Conservation (phyloP, 2,329 filamentous ascomycete genomes). For the Hypoxylon sp. region DNA sequence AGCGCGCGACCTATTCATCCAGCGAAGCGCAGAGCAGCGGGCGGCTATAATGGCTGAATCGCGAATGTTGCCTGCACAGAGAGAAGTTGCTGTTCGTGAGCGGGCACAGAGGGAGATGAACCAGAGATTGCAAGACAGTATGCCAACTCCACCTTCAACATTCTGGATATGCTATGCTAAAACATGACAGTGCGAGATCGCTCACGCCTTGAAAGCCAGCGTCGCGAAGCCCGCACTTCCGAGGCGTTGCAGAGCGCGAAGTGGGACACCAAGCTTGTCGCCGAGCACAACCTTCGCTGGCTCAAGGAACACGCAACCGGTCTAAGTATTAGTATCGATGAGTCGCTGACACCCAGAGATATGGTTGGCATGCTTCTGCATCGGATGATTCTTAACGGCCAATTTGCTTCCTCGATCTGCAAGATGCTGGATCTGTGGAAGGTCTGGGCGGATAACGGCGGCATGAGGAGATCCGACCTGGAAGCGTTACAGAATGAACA, state of each 20-base stretch:
- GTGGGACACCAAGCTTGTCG: slow-evolving; percentile 59
- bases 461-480: slow-evolving; percentile 59
- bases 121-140: slow-evolving; percentile 57
- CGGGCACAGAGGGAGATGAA: slow-evolving; percentile 54
- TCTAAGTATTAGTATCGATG: slow-evolving; percentile 33
- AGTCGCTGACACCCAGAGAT: slow-evolving; percentile 49
- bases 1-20: slow-evolving; percentile 48
- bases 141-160: slow-evolving; percentile 35
- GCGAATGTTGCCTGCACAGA: slow-evolving; percentile 53
- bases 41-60: slow-evolving; percentile 55
- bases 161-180: background rate
- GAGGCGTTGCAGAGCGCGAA: slow-evolving; percentile 63
- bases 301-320: slow-evolving; percentile 45
- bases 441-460: slow-evolving; percentile 63
- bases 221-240: slow-evolving; percentile 55
- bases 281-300: slow-evolving; percentile 56
- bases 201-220: slow-evolving; percentile 50
- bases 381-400: slow-evolving; percentile 60
- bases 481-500: slow-evolving; percentile 49
- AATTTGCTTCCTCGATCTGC: slow-evolving; percentile 53
- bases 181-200: slow-evolving; percentile 53
- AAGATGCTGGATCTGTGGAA: slow-evolving; percentile 61
- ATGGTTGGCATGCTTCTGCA: slow-evolving; percentile 58
- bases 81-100: slow-evolving; percentile 52
- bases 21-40: slow-evolving; percentile 52